These are phyloP conservation scores for Citrullus amarus DNA, from an alignment of 306 rosid species.

Conservation along the genomic window DNA sequence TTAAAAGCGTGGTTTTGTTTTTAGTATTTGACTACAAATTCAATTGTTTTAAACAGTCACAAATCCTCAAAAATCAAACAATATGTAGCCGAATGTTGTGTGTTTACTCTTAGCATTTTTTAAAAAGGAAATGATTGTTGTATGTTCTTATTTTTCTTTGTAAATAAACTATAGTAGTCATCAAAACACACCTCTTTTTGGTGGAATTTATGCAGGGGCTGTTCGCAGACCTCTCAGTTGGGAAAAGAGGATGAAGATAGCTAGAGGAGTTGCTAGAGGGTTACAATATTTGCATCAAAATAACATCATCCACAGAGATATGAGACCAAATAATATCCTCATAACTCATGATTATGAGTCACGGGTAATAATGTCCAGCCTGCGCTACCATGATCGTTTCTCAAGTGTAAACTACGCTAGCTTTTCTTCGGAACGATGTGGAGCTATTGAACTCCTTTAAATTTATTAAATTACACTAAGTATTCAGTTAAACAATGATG, in stretches of 20 bases:
- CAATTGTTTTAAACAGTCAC: not conserved
- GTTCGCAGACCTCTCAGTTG: slow-evolving; percentile 40
- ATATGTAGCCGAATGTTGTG: not conserved
- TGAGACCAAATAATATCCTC: slow-evolving; percentile 78
- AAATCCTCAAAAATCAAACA: not conserved
- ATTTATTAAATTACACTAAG: not conserved
- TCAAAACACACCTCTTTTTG: not conserved
- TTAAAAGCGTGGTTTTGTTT: too few relatives aligned
- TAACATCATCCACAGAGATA: slow-evolving; percentile 73
- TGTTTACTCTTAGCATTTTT: not conserved
- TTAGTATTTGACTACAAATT: too few relatives aligned
- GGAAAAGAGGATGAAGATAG: slow-evolving; percentile 63
- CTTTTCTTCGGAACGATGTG: not conserved
- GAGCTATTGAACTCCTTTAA: not conserved
- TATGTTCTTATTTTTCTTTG: not conserved
- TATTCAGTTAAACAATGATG: not conserved
- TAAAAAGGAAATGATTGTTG: not conserved
- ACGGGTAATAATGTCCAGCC: slow-evolving; percentile 35
- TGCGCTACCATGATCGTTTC: not conserved
- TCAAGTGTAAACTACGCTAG: not conserved
- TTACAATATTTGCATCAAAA: slow-evolving; percentile 58
- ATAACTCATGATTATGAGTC: slow-evolving; percentile 63
- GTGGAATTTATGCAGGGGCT: slow-evolving; percentile 34
- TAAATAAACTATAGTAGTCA: not conserved
- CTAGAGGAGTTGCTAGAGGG: slow-evolving; percentile 68